Conservation (phyloP, 805 yeast genomes). For the Tetrapisispora phaffii region DNA sequence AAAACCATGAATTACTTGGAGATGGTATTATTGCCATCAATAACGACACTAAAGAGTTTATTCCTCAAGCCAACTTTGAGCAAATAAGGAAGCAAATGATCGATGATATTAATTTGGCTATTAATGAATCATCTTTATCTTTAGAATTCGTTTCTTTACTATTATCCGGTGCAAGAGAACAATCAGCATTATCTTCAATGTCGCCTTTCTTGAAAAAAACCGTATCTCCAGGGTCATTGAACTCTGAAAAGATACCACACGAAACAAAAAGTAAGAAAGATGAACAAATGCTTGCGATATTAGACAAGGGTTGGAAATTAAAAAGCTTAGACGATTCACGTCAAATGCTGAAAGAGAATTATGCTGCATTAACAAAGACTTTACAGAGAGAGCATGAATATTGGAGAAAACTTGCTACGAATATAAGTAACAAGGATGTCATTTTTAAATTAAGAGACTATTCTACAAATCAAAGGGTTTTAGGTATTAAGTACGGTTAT, state of each 20-base stretch:
- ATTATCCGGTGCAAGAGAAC: conserved; percentile 72
- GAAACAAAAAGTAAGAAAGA: conserved; percentile 16
- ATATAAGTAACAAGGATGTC: conserved; percentile 20
- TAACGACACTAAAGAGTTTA: conserved; percentile 5
- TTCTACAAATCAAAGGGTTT: conserved; percentile 38
- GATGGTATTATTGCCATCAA: not conserved
- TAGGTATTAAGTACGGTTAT: conserved; percentile 84
- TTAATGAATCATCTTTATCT: conserved; percentile 82
- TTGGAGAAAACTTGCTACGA: conserved; percentile 40
- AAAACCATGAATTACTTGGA: not conserved
- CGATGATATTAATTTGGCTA: conserved; percentile 49
- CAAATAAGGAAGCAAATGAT: conserved; percentile 45
- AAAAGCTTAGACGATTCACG: conserved; percentile 54
- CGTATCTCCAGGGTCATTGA: conserved; percentile 67
- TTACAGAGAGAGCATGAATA: conserved; percentile 47
- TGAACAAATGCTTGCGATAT: conserved; percentile 17
- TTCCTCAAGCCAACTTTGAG: conserved; percentile 33
- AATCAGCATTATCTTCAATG: conserved; percentile 78
- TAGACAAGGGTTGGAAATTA: conserved; percentile 69
- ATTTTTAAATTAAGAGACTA: conserved; percentile 58
- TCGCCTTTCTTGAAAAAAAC: conserved; percentile 71
- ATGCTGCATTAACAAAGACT: conserved; percentile 42
- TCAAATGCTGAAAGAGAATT: conserved; percentile 40
- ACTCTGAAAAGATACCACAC: conserved; percentile 31
- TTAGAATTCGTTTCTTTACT: conserved; percentile 79